Base-by-base conservation (phyloP, 139 green algal genomes). In the Spirogloea muscicola region DNA sequence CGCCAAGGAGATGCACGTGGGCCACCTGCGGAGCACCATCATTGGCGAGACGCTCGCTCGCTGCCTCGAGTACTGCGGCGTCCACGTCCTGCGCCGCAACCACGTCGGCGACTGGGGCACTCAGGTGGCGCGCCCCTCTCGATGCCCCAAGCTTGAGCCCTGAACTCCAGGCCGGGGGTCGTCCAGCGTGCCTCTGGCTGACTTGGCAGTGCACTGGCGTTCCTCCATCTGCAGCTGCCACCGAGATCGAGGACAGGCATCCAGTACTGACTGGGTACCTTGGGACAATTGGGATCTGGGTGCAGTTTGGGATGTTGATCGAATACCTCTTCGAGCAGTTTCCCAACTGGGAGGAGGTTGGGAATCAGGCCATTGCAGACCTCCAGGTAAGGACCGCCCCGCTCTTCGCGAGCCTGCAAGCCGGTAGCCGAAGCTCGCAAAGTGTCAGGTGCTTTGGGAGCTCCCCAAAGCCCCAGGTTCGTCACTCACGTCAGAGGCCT, bases 231-330 rank as follows among this genome's bases (percentile, higher is more conserved):
- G n/a, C n/a, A n/a, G n/a, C n/a, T n/a, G n/a, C n/a, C n/a, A n/a
- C n/a, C n/a, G n/a, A n/a, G n/a, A n/a, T n/a, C n/a, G n/a, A n/a
- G n/a, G n/a, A n/a, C n/a, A n/a, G n/a, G n/a, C n/a, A n/a, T n/a
- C n/a, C n/a, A n/a, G n/a, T n/a, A n/a, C n/a, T n/a, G n/a, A n/a
- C n/a, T n/a, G n/a, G n/a, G n/a, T n/a, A n/a, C n/a, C n/a, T 55
- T 55, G 21, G 21, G 46, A 55, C n/a, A 55, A 55, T 62, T 57
- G n/a, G n/a, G n/a, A 5, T n/a, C n/a, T n/a, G 13, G 6, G 5
- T 10, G 34, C 94, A 98, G 88, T 99, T 99, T 79, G 94, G 94
- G 41, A 99, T 99, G 94, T 87, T 99, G 5, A 98, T 98, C 40
- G 74, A 91, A 60, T 74, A 86, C 65, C 72, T 88, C 39, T 58